phyloP scores from a whole-genome alignment of 2,329 filamentous ascomycete genomes.

The Xylariomycetidae sp. region DNA sequence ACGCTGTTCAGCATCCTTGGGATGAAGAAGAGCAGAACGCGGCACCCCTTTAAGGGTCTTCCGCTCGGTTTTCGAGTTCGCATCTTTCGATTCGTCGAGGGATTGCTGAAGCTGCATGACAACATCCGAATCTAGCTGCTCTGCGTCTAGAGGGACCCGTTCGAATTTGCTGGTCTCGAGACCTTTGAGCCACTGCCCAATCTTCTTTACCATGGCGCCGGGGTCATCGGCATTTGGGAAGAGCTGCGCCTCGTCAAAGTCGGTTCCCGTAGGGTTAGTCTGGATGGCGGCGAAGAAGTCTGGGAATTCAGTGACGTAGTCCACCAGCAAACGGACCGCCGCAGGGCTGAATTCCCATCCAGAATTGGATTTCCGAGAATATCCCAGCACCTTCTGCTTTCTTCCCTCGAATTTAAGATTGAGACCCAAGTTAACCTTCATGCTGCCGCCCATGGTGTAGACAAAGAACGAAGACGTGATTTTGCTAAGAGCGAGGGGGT shows the following conservation, averaged over 20 bases:
- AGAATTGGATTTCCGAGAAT: constrained; percentile 77
- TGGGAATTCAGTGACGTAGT: constrained; percentile 92
- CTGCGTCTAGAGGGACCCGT: constrained; percentile 90
- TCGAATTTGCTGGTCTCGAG: constrained; percentile 91
- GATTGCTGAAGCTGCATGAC: constrained; percentile 76
- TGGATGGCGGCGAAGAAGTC: constrained; percentile 92
- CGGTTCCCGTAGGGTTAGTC: constrained; percentile 77
- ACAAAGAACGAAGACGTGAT: constrained; percentile 93
- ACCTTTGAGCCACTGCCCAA: constrained; percentile 86
- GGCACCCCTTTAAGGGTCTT: constrained; percentile 78
- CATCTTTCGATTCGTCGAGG: constrained; percentile 58
- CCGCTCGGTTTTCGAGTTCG: constrained; percentile 48
- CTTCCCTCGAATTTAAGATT: constrained; percentile 97
- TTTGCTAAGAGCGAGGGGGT: constrained; percentile 87
- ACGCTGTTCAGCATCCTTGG: constrained; percentile 91
- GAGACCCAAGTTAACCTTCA: constrained; percentile 84
- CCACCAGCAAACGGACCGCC: constrained; percentile 72
- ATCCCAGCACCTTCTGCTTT: constrained; percentile 93
- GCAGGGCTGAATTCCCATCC: constrained; percentile 96
- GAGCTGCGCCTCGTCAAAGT: constrained; percentile 79
- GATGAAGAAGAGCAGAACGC: constrained; percentile 82
- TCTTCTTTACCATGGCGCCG: constrained; percentile 82
- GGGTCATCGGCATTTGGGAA: constrained; percentile 71
- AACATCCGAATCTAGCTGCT: constrained; percentile 89
- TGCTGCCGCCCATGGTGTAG: constrained; percentile 62